Conservation (phyloP, 1,139 yeast species). For the Pichia sp. region DNA sequence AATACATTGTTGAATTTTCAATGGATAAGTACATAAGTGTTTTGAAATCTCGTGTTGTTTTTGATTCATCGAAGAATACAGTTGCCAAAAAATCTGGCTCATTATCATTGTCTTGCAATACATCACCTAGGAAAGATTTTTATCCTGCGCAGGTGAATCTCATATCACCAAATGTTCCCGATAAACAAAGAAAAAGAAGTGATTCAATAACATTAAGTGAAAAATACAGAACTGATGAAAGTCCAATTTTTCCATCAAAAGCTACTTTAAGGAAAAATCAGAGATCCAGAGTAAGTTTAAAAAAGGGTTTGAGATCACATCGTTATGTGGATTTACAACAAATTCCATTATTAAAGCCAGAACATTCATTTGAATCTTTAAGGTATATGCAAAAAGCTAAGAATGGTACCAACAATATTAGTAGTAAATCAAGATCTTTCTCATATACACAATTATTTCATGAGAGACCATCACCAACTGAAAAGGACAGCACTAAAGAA, state of each 20-base stretch:
- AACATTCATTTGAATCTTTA: slow-evolving; percentile 13
- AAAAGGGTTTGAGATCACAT: not conserved
- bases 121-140: slow-evolving; percentile 5
- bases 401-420: not conserved
- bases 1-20: slow-evolving; percentile 83
- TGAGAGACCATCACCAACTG: not conserved
- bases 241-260: not conserved
- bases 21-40: slow-evolving; percentile 69
- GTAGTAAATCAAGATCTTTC: slow-evolving; percentile 4
- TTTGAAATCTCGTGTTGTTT: slow-evolving; percentile 59
- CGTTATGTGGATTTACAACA: not conserved
- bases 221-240: slow-evolving; percentile 1
- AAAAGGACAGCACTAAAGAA: not conserved
- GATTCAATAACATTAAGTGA: slow-evolving; percentile 10
- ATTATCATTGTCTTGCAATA: slow-evolving; percentile 1
- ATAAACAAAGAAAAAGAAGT: slow-evolving; percentile 4
- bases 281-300: not conserved
- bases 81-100: not conserved
- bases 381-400: slow-evolving; percentile 1
- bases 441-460: slow-evolving; percentile 3
- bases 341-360: slow-evolving; percentile 4
- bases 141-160: not conserved
- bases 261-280: not conserved
- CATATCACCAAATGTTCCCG: not conserved
- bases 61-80: slow-evolving; percentile 17